Base-by-base conservation (phyloP, 108 stramenopile genomes). In the Cyclotella choctawhatcheeana region DNA sequence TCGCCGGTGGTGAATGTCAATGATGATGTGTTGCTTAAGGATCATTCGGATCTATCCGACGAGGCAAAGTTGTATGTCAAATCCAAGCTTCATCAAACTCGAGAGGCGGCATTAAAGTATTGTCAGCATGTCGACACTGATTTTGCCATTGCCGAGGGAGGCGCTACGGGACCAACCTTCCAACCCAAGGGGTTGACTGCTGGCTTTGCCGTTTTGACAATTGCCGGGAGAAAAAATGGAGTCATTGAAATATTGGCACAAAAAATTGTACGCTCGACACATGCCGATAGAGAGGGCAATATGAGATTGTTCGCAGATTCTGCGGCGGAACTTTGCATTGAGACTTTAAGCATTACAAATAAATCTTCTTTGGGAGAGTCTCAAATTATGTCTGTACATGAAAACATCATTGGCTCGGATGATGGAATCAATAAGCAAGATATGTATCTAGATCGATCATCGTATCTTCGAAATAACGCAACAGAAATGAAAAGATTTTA, bases 131-230 rank as follows among this genome's bases (percentile, higher is more conserved):
- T 74, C 45, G 16, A 65, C 0, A 59, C 44, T 0, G 73, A 74
- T 47, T 74, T 58, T 65, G 73, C 86, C 25, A 85, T 93, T 74
- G 89, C 87, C 10, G 90, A 93, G 74, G 89, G 85, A 2, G 93
- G 93, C 26, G 93, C 93, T 8, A 71, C 93, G 0, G 93, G 93
- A 2, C 93, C 93, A 6, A 91, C 93, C 10, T 93, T 93, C 81
- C 67, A 80, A 35, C 93, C 93, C 14, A 31, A 81, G 3, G 93
- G 70, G 10, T 55, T 93, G 65, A 71, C 75, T n/a, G 53, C 44
- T 40, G 90, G 93, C 10, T 93, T 93, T 82, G 77, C 90, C 18
- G 90, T 84, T 10, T 65, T 91, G 54, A 67, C 87, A 27, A 50
- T 93, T 25, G 93, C 93, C 5, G 89, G 83, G 48, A 51, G 76